phyloP scores from a whole-genome alignment of 2,329 filamentous ascomycete species.

The Aspergillus sp. region DNA sequence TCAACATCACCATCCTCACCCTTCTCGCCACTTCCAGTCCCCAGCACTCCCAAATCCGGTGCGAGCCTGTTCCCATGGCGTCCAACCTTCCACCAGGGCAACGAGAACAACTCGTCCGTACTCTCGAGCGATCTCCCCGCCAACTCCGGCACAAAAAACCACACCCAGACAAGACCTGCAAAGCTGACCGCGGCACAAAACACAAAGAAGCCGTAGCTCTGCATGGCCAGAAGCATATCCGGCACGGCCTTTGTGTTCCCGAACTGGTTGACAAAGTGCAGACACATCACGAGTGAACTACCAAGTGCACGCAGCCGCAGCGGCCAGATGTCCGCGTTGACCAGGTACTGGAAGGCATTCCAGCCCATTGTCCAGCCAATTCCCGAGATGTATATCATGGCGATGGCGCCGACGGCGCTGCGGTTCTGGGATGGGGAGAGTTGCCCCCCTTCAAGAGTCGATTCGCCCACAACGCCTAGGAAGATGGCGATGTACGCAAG shows the following conservation, averaged over 20 bases:
- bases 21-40: too few relatives aligned
- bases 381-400: slow-evolving; percentile 71
- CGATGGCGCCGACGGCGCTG: slow-evolving; percentile 64
- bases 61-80: slow-evolving; percentile 28
- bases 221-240: slow-evolving; percentile 62
- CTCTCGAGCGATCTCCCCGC: slow-evolving; percentile 56
- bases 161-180: slow-evolving; percentile 65
- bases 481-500: slow-evolving; percentile 65
- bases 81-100: slow-evolving; percentile 76
- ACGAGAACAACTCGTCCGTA: slow-evolving; percentile 70
- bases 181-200: slow-evolving; percentile 66
- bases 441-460: slow-evolving; percentile 50
- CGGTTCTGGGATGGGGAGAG: slow-evolving; percentile 52
- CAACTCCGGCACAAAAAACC: slow-evolving; percentile 64
- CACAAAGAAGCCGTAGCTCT: slow-evolving; percentile 72
- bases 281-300: slow-evolving; percentile 71
- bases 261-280: slow-evolving; percentile 78
- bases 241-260: slow-evolving; percentile 74
- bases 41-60: too few relatives aligned
- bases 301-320: slow-evolving; percentile 70
- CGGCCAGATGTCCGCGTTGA: slow-evolving; percentile 76
- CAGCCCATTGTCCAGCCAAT: slow-evolving; percentile 70
- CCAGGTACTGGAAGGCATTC: slow-evolving; percentile 76
- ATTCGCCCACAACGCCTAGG: slow-evolving; percentile 59
- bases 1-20: too few relatives aligned